Base-by-base conservation (phyloP, 75 land plant genomes). In the Chamaecyparis obtusa region DNA sequence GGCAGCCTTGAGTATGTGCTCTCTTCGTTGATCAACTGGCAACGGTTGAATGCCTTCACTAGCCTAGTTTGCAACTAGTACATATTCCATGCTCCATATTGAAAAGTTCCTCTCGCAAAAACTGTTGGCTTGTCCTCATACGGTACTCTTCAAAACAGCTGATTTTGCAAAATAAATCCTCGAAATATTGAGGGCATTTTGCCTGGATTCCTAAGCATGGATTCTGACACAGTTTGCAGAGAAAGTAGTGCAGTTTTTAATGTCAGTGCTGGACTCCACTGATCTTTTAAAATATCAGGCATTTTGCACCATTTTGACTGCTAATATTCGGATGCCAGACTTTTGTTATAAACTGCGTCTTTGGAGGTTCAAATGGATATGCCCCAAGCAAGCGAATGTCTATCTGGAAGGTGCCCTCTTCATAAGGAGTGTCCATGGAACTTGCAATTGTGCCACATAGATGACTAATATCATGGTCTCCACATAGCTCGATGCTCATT, bases 261-360 rank as follows among this genome's bases (percentile, higher is more conserved):
- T 39, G 99, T 98, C 24, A 98, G 93, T 33, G 99, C 99, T 67
- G 99, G 99, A 86, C 99, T 98, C 99, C 99, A 98, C 85, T 98
- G 97, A 83, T 98, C 99, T 86, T 98, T 98, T 90, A 98, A 69
- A 84, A 98, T 98, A 83, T 98, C 99, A 98, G 87, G 90, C 99
- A 98, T 64, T 96, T 98, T 75, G 99, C 99, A 32, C 99, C 99
- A 94, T 96, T 98, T 87, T 98, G 99, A 91, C 99, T 98, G 94
- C 99, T 98, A 8, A 98, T 95, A 87, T 98, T 98, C 27, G 99
- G 99, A 83, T 98, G 99, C 99, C 99, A 98, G 79, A 98, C 99
- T 95, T 95, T 98, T 2, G 99, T 98, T 0, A 91, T 84, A 87
- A 98, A 98, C 88, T 92, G 95, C 99, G 96, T 98, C 88, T 93